phyloP scores from a whole-genome alignment of 441 rosid species.

The Corymbia citriodora region DNA sequence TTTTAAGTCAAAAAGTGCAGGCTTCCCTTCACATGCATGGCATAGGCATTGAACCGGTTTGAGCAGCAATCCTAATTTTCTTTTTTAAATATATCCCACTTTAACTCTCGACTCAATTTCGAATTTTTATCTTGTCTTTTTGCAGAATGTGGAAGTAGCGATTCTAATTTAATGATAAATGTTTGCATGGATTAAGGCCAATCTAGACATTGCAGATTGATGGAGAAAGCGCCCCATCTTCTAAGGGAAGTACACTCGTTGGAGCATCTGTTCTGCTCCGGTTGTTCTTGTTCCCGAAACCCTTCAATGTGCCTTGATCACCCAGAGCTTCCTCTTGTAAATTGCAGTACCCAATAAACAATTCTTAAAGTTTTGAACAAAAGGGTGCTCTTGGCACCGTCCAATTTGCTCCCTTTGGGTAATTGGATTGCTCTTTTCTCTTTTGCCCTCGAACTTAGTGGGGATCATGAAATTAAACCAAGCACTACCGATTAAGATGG shows the following conservation, averaged over 20 bases:
- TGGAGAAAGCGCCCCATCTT: neutral
- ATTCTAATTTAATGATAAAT: neutral
- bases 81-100: no score
- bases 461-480: neutral
- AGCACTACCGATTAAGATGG: neutral
- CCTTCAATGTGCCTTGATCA: neutral
- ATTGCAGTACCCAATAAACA: neutral
- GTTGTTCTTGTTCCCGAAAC: neutral
- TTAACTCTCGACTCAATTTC: fast-evolving
- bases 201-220: neutral
- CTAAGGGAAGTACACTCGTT: neutral
- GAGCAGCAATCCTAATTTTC: neutral
- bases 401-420: neutral
- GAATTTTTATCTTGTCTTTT: no score
- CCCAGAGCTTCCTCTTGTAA: neutral
- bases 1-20: neutral
- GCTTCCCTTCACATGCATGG: neutral
- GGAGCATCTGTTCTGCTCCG: neutral
- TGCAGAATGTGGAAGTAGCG: no score
- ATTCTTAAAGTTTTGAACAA: neutral
- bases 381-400: neutral
- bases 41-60: neutral
- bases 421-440: neutral
- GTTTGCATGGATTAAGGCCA: neutral
- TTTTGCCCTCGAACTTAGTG: neutral